Percentiles rank a stretch among this genome's conserved stretches.
phyloP scores from a whole-genome alignment of 306 rosid genomes.

The Trifolium pratense region DNA sequence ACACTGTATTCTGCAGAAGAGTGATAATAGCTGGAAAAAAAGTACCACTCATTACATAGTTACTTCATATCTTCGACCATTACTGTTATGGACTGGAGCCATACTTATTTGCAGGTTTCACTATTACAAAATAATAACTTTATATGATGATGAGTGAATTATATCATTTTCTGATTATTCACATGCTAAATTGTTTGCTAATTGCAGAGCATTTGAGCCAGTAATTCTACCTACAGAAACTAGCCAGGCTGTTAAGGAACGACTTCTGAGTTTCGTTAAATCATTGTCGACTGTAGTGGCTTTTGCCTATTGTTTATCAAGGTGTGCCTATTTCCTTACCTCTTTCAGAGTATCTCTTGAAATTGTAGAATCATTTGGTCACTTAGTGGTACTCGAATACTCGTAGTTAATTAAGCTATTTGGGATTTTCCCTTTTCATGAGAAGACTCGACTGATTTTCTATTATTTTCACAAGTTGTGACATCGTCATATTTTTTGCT shows the following conservation, averaged over 20 bases:
- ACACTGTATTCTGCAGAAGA: constrained; percentile 60
- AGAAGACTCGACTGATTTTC: constrained; percentile 23
- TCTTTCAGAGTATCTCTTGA: constrained; percentile 25
- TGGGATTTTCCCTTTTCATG: constrained; percentile 25
- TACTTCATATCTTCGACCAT: constrained; percentile 77
- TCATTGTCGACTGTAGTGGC: constrained; percentile 88
- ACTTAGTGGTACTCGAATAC: constrained; percentile 18
- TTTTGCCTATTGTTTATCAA: constrained; percentile 88
- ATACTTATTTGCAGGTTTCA: constrained; percentile 87
- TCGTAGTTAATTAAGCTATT: constrained; percentile 12
- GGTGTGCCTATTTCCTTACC: constrained; percentile 55
- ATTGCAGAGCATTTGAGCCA: constrained; percentile 81
- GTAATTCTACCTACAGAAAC: constrained; percentile 72
- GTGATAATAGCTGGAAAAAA: constrained; percentile 86
- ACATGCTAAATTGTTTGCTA: constrained; percentile 28
- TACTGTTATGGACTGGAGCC: constrained; percentile 86
- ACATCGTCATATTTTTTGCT: constrained; percentile 18
- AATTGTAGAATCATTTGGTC: constrained; percentile 38
- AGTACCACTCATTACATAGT: constrained; percentile 65
- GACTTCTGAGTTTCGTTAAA: constrained; percentile 78
- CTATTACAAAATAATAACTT: constrained; percentile 36
- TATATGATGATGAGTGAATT: constrained; percentile 12
- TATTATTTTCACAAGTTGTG: not conserved
- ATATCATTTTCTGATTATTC: constrained; percentile 21
- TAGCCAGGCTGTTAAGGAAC: constrained; percentile 79